phyloP scores from a whole-genome alignment of 352 stramenopile genomes.

The Phytophthora colocasiae region DNA sequence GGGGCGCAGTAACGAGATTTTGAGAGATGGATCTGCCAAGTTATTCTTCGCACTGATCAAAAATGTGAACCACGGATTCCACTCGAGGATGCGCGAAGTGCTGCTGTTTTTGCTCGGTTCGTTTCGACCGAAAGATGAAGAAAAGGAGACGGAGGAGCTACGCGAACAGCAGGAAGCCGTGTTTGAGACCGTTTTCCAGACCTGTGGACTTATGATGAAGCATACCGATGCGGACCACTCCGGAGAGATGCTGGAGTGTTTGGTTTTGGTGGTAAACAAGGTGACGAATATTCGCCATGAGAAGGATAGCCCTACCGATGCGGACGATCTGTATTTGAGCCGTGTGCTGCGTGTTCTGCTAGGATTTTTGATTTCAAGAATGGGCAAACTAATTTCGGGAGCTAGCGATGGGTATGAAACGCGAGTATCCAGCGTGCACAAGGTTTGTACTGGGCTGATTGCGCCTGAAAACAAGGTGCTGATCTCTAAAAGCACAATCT shows the following conservation, averaged over 20 bases:
- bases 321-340: slow-evolving; percentile 71
- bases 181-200: slow-evolving; percentile 76
- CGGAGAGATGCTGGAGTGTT: slow-evolving; percentile 71
- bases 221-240: slow-evolving; percentile 78
- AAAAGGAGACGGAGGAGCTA: slow-evolving; percentile 22
- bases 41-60: slow-evolving; percentile 85
- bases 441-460: slow-evolving; percentile 52
- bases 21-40: slow-evolving; percentile 88
- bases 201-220: slow-evolving; percentile 75
- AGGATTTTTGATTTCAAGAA: slow-evolving; percentile 64
- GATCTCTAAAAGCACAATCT: slow-evolving; percentile 33
- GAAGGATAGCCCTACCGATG: slow-evolving; percentile 33
- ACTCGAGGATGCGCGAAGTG: slow-evolving; percentile 86
- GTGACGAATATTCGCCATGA: slow-evolving; percentile 40
- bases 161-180: slow-evolving; percentile 43
- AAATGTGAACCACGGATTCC: slow-evolving; percentile 87
- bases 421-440: slow-evolving; percentile 55
- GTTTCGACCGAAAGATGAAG: slow-evolving; percentile 60
- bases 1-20: slow-evolving; percentile 60
- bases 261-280: slow-evolving; percentile 66
- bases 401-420: slow-evolving; percentile 40
- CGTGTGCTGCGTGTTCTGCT: slow-evolving; percentile 69
- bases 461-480: slow-evolving; percentile 50
- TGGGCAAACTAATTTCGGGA: slow-evolving; percentile 55
- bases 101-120: slow-evolving; percentile 74